Evolutionary conservation across 148 eudicot species (phyloP), one percentile per base, ranked within the genome.

Genomic region (Simmondsia chinensis): DNA sequence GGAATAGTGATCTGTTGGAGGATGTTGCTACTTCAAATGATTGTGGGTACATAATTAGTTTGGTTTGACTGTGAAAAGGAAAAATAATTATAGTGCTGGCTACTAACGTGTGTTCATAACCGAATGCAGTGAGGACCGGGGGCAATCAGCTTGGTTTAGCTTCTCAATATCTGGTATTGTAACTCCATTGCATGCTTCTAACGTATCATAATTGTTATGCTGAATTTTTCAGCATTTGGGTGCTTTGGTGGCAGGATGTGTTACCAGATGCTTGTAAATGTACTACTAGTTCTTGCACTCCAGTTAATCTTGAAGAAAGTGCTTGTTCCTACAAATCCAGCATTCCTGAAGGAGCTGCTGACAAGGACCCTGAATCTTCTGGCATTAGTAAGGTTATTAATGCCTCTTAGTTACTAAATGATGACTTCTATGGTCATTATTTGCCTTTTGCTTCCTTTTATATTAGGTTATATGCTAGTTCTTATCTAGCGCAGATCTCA

Each of bases 1-100:
- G 20, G 43, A 48, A 34, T 41, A 47, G 25, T 21, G 49, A 40
- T 67, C 59, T 27, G 0, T 27, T 52, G 19, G 88, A 72, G 54
- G 72, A 54, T 55, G 69, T 70, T 70, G 76, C 81, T 68, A 79
- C 83, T 55, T 76, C 76, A 23, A 60, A 66, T 70, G 89, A 82
- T 65, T 42, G 95, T 86, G 63, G 63, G 83, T 60, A 51, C 15
- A 12, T n/a, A 15, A 25, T n/a, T 27, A 23, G 21, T 16, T 45
- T 45, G 22, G 9, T 39, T 14, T 20, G 25, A 3, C 16, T 41
- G 7, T 25, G 15, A 12, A 39, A 15, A 22, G n/a, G n/a, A n/a
- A n/a, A n/a, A n/a, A n/a, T n/a, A n/a, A n/a, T n/a, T n/a, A n/a
- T n/a, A n/a, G 28, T 28, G n/a, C 25, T 48, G 43, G 37, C 28